Base-by-base conservation (phyloP, 2,329 filamentous ascomycete species). In the Aspergillus texensis region DNA sequence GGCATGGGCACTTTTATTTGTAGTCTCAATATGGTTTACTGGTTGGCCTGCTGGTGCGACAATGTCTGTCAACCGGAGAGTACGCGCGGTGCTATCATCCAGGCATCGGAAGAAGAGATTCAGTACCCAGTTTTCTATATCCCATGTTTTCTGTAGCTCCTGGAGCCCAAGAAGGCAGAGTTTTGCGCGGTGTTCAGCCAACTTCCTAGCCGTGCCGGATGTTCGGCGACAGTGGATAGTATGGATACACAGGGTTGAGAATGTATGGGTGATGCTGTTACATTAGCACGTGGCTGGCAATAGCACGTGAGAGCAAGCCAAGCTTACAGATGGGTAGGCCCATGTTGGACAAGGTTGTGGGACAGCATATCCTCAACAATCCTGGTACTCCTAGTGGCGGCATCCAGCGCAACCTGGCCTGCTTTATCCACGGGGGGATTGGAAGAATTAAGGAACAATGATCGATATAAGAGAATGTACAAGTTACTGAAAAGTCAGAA, bases 91-190 rank as follows among this genome's bases (percentile, higher is more conserved):
- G 24, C 79, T 76, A 55, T 79, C 77, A 64, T 84, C 82, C 2
- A 82, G 67, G 52, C 81, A 83, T 6, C 81, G 80, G 36, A 83
- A 82, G 63, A 84, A 84, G 0, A 84, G 70, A 63, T 84, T 76
- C 3, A 84, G 67, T 0, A 84, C 79, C 79, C 80, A 81, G 60
- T 83, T 84, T 16, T 81, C 81, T 10, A 84, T 70, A 56, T 83
- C 81, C 82, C 82, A 84, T 0, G 79, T 81, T 58, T 80, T 81
- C 61, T 83, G 82, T 10, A 84, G 67, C 63, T 84, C 82, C 57
- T 82, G 78, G 0, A 84, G 66, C 0, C 82, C 81, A 21, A 84
- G 66, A 0, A 84, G 69, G 61, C 82, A 84, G 0, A 84, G 63
- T n/a, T 83, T 79, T 0, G 82, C 81, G 30, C 82, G 75, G 60